A percentile compares a stretch with the other conserved stretches of the same genome.
Conservation (phyloP, 495 filamentous ascomycete genomes). For the Xylaria sp. region DNA sequence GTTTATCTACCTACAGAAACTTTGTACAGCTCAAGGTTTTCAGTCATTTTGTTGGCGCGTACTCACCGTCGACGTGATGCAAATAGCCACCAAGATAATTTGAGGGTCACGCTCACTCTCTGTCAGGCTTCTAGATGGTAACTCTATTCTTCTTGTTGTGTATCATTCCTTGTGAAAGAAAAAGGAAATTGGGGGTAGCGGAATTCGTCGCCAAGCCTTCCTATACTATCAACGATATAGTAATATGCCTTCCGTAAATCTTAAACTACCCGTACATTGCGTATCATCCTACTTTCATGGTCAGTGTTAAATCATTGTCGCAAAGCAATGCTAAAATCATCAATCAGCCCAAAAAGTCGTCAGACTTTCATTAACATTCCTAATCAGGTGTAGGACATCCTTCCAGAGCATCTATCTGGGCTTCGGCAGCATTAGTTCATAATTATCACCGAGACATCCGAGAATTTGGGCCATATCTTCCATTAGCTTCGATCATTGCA, state of each 20-base stretch:
- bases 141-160: neutral
- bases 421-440: constrained; percentile 11
- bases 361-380: constrained; percentile 14
- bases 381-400: constrained; percentile 1
- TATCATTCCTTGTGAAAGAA: too few species aligned
- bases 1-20: neutral
- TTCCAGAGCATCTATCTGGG: neutral
- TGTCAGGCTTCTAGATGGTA: neutral
- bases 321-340: neutral
- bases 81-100: neutral
- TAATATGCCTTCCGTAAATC: neutral
- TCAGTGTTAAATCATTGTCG: neutral
- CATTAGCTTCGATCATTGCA: neutral
- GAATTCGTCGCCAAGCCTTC: too few species aligned
- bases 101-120: neutral
- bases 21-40: neutral
- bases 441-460: neutral
- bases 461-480: neutral
- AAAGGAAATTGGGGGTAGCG: too few species aligned
- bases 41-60: neutral
- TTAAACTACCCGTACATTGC: neutral
- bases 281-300: neutral
- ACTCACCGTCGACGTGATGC: neutral
- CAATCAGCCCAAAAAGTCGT: neutral
- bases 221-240: neutral